phyloP scores from a whole-genome alignment of 805 yeast genomes.

The Saturnispora ahearnii region DNA sequence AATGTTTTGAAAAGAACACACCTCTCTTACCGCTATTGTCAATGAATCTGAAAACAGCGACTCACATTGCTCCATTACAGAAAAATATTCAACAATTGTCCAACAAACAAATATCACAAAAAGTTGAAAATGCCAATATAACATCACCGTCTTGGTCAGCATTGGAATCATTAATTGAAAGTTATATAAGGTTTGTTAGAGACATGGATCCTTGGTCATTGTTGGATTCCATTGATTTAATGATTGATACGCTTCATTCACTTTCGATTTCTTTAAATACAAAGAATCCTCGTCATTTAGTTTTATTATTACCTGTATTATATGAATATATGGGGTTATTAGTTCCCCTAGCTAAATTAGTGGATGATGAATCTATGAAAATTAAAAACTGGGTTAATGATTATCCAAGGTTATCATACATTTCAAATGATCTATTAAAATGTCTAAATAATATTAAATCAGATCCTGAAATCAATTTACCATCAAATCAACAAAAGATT shows the following conservation, averaged over 20 bases:
- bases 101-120: constrained; percentile 18
- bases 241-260: constrained; percentile 38
- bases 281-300: constrained; percentile 19
- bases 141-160: constrained; percentile 32
- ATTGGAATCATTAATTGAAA: constrained; percentile 34
- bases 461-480: constrained; percentile 29
- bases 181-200: constrained; percentile 36
- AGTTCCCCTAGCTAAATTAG: constrained; percentile 37
- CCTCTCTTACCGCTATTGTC: background rate
- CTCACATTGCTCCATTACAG: constrained; percentile 23
- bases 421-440: constrained; percentile 41
- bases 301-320: constrained; percentile 31
- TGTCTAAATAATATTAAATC: constrained; percentile 44
- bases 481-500: constrained; percentile 31
- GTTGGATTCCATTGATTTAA: constrained; percentile 45
- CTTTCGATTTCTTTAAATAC: constrained; percentile 43
- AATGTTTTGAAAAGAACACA: background rate
- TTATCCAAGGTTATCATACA: constrained; percentile 36
- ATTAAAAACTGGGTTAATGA: constrained; percentile 25
- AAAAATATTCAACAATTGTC: constrained; percentile 17
- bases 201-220: constrained; percentile 51
- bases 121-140: constrained; percentile 25
- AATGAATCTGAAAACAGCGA: constrained; percentile 5
- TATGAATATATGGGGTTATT: constrained; percentile 30
- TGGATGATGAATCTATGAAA: constrained; percentile 34